A percentile compares a stretch with the other conserved stretches of the same genome.
These are phyloP conservation scores for Pichia sp. DNA, from an alignment of 1,139 yeast species.

Conservation along the genomic window DNA sequence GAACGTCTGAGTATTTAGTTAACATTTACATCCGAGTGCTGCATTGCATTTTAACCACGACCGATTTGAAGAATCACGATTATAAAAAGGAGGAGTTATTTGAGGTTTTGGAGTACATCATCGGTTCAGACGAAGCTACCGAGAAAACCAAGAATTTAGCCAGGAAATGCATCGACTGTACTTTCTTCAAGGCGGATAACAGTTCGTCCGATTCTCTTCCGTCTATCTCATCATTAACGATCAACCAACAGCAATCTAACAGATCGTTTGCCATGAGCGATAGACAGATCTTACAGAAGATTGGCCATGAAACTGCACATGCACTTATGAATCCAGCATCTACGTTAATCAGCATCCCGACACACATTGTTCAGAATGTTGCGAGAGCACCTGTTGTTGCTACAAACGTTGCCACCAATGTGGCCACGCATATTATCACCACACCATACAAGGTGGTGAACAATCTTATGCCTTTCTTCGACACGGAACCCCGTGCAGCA, in stretches of 20 bases:
- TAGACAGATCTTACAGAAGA: not conserved
- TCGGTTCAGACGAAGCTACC: conserved; percentile 28
- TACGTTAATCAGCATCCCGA: not conserved
- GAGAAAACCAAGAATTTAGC: conserved; percentile 59
- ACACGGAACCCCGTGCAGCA: no score
- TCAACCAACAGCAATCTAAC: not conserved
- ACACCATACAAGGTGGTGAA: not conserved
- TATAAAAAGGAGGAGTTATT: conserved; percentile 60
- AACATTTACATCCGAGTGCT: conserved; percentile 77
- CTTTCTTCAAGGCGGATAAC: conserved; percentile 45
- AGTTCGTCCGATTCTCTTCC: not conserved
- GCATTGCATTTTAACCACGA: conserved; percentile 64
- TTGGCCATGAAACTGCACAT: conserved; percentile 1
- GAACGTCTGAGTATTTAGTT: conserved; percentile 59
- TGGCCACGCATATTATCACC: not conserved
- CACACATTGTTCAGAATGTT: conserved; percentile 1
- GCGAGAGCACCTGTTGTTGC: not conserved
- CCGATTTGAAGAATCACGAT: conserved; percentile 55
- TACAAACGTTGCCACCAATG: not conserved
- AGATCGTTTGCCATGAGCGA: not conserved
- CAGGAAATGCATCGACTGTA: conserved; percentile 55
- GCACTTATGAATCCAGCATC: conserved; percentile 1
- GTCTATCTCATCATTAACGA: not conserved
- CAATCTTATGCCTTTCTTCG: no score
- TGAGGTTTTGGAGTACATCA: conserved; percentile 49